A percentile compares a stretch with the other conserved stretches of the same genome.
Evolutionary conservation across 805 yeast genomes (phyloP).

Genomic region (Saccharomycopsis sp.): DNA sequence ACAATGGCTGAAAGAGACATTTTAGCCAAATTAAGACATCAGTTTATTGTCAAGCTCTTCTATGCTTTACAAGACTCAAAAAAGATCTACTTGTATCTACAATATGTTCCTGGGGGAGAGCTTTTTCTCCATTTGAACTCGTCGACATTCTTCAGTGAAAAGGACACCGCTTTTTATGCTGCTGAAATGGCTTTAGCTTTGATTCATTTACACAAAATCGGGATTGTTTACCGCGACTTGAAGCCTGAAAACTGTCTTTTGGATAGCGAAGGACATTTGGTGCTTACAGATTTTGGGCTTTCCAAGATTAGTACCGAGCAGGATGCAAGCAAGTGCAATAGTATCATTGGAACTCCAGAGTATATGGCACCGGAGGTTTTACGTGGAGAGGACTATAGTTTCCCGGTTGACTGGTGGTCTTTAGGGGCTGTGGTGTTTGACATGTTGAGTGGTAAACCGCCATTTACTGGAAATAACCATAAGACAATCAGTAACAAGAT

Average conservation of each 20-base stretch:
- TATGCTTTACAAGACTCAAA: conserved; percentile 79
- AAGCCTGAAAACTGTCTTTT: conserved; percentile 87
- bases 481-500: conserved; percentile 72
- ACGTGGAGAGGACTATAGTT: conserved; percentile 69
- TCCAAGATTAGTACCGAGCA: conserved; percentile 45
- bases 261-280: conserved; percentile 70
- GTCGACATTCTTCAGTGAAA: conserved; percentile 42
- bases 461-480: conserved; percentile 78
- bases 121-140: conserved; percentile 49
- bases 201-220: conserved; percentile 66
- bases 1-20: conserved; percentile 78
- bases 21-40: conserved; percentile 63
- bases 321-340: conserved; percentile 40
- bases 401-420: conserved; percentile 88
- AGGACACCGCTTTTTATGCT: conserved; percentile 64
- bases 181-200: conserved; percentile 80
- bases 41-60: conserved; percentile 72
- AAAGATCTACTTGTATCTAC: conserved; percentile 67
- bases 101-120: conserved; percentile 88
- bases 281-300: conserved; percentile 81
- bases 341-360: conserved; percentile 72
- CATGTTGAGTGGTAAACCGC: conserved; percentile 80
- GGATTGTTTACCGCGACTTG: conserved; percentile 80
- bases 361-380: conserved; percentile 89
- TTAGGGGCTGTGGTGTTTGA: conserved; percentile 77